Evolutionary conservation across 768 basidiomycete genomes (phyloP), one percentile per base, ranked within the genome.

Genomic region (Suillus fuscotomentosus): DNA sequence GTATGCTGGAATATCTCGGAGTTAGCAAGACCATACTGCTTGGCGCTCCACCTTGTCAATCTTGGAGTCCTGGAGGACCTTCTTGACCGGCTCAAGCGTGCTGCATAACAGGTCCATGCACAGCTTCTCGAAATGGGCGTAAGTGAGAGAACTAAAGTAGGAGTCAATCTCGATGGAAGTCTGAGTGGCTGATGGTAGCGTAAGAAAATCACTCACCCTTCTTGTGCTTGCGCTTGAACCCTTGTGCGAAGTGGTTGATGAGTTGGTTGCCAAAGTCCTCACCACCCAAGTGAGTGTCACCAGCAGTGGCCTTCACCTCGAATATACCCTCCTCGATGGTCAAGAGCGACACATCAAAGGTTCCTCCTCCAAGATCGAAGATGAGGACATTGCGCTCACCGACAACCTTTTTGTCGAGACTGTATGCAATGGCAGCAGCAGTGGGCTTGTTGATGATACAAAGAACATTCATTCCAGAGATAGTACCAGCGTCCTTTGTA

Each of bases 181-280:
- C 60, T 73, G 75, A 76, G 79, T 78, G 69, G 82, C 82, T 56
- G 68, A 72, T 24, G 80, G 84, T 38, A 62, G 62, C 14, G 38
- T 7, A 41, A 60, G 38, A 61, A 42, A 3, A 8, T 43, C 22
- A 34, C 83, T 66, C 72, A 87, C 88, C 90, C 67, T 68, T 71
- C 75, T 84, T 84, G 75, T 78, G 80, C 84, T 86, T 87, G 69
- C 80, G 75, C 82, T 84, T 82, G 83, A 85, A 86, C 75, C 82
- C 82, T 74, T 81, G 80, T 77, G 84, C 81, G 79, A 87, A 82
- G 81, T 83, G 80, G 69, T 86, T 82, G 64, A 86, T 79, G 64
- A 97, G 86, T 43, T 86, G 81, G 66, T 94, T 88, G 74, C 97
- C 95, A 75, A n/a, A n/a, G n/a, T n/a, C n/a, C n/a, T n/a, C n/a